phyloP scores from a whole-genome alignment of 805 yeast genomes.

The Barnettozyma botsteinii region DNA sequence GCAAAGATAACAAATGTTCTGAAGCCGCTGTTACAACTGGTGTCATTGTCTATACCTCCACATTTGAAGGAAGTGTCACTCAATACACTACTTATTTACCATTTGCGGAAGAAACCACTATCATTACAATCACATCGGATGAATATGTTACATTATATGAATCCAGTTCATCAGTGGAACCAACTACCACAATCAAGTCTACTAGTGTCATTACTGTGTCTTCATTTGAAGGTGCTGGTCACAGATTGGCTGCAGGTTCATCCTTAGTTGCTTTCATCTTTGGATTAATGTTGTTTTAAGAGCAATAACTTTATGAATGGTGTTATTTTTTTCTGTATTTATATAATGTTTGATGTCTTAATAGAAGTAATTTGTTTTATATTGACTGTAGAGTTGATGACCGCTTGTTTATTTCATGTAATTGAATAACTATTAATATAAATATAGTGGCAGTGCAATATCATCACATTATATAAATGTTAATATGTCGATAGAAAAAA shows the following conservation, averaged over 20 bases:
- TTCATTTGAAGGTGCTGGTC: conserved; percentile 3
- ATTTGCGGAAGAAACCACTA: neutral
- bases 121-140: neutral
- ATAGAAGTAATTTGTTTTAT: neutral
- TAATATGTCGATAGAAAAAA: too few species aligned
- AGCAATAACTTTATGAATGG: neutral
- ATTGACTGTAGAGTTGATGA: too few species aligned
- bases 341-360: neutral
- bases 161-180: neutral
- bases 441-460: too few species aligned
- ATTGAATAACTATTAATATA: too few species aligned
- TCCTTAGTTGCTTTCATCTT: neutral
- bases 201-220: too few species aligned
- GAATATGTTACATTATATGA: neutral
- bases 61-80: neutral
- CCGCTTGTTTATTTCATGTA: too few species aligned
- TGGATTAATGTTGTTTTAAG: neutral
- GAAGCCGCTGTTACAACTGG: neutral
- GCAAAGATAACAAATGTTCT: conserved; percentile 1
- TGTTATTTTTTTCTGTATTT: too few species aligned
- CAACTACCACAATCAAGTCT: too few species aligned
- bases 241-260: neutral
- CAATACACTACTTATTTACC: conserved; percentile 5
- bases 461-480: too few species aligned
- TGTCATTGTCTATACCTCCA: conserved; percentile 1